These are phyloP conservation scores for Tricladium varicosporioides DNA, from an alignment of 2,329 filamentous ascomycete genomes.

Conservation along the genomic window DNA sequence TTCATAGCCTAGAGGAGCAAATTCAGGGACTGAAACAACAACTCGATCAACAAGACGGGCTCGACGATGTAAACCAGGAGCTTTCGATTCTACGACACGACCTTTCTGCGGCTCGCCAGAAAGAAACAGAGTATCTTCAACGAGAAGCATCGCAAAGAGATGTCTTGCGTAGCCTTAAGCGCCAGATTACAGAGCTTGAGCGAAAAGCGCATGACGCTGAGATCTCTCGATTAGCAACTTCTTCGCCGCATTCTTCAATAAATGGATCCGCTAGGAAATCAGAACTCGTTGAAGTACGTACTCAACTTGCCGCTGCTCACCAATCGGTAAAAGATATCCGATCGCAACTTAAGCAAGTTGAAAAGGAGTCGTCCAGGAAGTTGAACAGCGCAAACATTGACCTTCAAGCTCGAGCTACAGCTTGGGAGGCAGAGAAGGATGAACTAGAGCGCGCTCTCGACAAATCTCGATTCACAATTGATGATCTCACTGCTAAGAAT, in stretches of 20 bases:
- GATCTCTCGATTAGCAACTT: slow-evolving; percentile 47
- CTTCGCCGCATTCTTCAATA: slow-evolving; percentile 47
- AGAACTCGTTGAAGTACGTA: slow-evolving; percentile 57
- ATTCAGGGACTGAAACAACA: slow-evolving; percentile 45
- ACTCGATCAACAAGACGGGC: slow-evolving; percentile 34
- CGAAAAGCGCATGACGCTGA: slow-evolving; percentile 64
- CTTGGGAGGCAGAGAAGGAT: slow-evolving; percentile 34
- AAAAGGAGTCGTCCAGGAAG: slow-evolving; percentile 38
- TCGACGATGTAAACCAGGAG: slow-evolving; percentile 48
- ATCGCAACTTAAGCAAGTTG: slow-evolving; percentile 46
- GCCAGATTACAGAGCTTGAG: slow-evolving; percentile 65
- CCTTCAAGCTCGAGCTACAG: slow-evolving; percentile 45
- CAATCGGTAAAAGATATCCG: slow-evolving; percentile 57
- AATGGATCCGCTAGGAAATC: slow-evolving; percentile 52
- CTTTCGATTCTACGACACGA: slow-evolving; percentile 61
- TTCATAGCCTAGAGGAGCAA: slow-evolving; percentile 62
- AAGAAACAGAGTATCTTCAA: slow-evolving; percentile 62
- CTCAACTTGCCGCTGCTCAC: slow-evolving; percentile 59
- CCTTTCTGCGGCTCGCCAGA: slow-evolving; percentile 60
- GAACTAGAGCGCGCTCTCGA: slow-evolving; percentile 41
- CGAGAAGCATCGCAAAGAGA: slow-evolving; percentile 65
- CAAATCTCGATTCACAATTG: slow-evolving; percentile 45
- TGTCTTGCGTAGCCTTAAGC: slow-evolving; percentile 59
- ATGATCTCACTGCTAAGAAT: slow-evolving; percentile 35
- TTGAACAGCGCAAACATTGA: slow-evolving; percentile 49